These are phyloP conservation scores for Nemania serpens DNA, from an alignment of 2,329 filamentous ascomycete genomes.

Conservation along the genomic window DNA sequence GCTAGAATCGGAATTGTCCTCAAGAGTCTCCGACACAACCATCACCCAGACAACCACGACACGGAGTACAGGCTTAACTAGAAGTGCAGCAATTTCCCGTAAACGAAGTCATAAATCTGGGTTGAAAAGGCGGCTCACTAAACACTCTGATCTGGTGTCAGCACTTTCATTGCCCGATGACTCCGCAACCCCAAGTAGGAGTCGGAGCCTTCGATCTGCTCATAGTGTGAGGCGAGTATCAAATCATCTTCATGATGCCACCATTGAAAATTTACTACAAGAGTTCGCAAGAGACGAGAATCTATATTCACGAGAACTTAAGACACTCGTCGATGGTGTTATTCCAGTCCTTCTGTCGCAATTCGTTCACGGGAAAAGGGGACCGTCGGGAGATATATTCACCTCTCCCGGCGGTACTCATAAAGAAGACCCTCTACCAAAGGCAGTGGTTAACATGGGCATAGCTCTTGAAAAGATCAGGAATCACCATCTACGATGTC, in stretches of 20 bases:
- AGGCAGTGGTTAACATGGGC: slow-evolving; percentile 93
- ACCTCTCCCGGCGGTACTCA: slow-evolving; percentile 56
- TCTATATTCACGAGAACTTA: slow-evolving; percentile 87
- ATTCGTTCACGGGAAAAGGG: slow-evolving; percentile 73
- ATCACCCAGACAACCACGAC: slow-evolving; percentile 60
- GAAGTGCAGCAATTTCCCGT: slow-evolving; percentile 50
- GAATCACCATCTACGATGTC: slow-evolving; percentile 78
- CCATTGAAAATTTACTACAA: slow-evolving; percentile 73
- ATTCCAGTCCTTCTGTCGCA: slow-evolving; percentile 89
- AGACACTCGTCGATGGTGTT: slow-evolving; percentile 91
- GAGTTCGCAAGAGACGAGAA: slow-evolving; percentile 84
- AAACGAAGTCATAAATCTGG: slow-evolving; percentile 56
- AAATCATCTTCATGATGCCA: slow-evolving; percentile 68
- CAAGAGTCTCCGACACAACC: slow-evolving; percentile 55
- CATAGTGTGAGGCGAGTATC: slow-evolving; percentile 78
- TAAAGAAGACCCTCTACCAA: slow-evolving; percentile 68
- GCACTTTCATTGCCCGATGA: slow-evolving; percentile 77
- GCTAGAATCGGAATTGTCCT: slow-evolving; percentile 55
- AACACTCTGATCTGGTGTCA: slow-evolving; percentile 91
- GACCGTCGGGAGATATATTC: slow-evolving; percentile 70
- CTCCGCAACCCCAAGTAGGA: slow-evolving; percentile 59
- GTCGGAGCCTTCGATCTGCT: slow-evolving; percentile 73
- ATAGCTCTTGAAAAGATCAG: slow-evolving; percentile 84
- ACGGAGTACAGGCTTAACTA: slow-evolving; percentile 55
- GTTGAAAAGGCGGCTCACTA: slow-evolving; percentile 79